Evolutionary conservation across 106 monocot species (phyloP).

Genomic region (Phalaenopsis aphrodite): DNA sequence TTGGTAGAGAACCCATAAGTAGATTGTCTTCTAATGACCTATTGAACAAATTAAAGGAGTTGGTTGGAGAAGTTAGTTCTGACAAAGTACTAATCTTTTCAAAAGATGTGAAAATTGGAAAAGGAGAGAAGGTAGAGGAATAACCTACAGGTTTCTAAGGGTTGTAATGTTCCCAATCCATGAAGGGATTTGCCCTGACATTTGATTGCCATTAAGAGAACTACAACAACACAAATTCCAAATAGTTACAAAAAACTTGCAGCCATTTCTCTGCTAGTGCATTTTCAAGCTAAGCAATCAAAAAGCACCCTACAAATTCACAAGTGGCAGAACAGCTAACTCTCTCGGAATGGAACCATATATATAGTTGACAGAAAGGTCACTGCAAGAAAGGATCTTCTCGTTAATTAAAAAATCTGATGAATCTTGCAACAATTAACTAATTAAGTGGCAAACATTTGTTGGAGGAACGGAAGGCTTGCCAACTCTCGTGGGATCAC

Average conservation of each 20-base stretch:
- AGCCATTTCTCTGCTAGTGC: background rate
- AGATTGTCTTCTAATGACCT: background rate
- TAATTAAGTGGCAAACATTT: constrained; percentile 1
- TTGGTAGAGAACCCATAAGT: background rate
- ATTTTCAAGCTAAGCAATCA: background rate
- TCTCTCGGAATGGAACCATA: constrained; percentile 14
- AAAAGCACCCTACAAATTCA: constrained; percentile 4
- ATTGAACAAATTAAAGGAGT: too few species aligned
- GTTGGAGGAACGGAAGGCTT: constrained; percentile 2
- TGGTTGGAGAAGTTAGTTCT: too few species aligned
- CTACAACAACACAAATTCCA: background rate
- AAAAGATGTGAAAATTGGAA: background rate
- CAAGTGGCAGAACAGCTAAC: constrained; percentile 11
- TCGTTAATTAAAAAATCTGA: background rate
- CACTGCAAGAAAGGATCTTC: background rate
- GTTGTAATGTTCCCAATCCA: background rate
- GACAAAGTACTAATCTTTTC: too few species aligned
- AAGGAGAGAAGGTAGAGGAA: background rate
- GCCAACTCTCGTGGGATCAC: constrained; percentile 9
- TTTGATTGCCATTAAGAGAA: background rate
- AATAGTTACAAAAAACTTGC: background rate
- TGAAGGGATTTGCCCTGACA: background rate
- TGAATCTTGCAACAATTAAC: background rate
- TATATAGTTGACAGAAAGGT: constrained; percentile 8
- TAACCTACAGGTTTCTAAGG: background rate